Evolutionary conservation across 1,284 basidiomycete species (phyloP), one percentile per base, ranked within the genome.

Genomic region (Ustilago tritici): DNA sequence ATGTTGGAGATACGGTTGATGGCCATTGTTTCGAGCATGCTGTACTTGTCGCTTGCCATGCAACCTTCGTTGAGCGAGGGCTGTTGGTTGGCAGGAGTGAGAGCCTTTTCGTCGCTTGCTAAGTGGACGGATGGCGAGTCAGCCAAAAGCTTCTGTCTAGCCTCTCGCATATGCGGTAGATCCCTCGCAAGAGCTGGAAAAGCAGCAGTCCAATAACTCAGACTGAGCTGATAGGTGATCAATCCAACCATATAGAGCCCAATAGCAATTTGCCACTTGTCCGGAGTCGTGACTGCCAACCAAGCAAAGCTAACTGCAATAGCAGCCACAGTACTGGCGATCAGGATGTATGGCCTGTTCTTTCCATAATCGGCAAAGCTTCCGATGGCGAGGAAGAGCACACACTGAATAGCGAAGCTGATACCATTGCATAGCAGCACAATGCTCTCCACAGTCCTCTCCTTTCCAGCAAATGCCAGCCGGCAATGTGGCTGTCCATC

Each of bases 1-100:
- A 91, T 92, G 75, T 95, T 95, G 81, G 92, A 92, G 70, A 95
- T 92, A 61, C 92, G 88, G 81, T 93, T 95, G 88, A 93, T 92
- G 87, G 93, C 91, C 57, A 95, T 82, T 62, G 91, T 92, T 82
- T 94, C 93, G 80, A 93, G 92, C 5, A 82, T 80, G 81, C 93
- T 92, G 80, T 92, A 93, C 76, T 90, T 90, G 57, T 91, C 91
- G 3, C 87, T 84, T 0, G 88, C 82, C 56, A 66, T 78, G 14
- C 40, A 60, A 15, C 49, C 62, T 11, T 65, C n/a, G 3, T 53
- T 15, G 19, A 9, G 28, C 11, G 17, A n/a, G 7, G 49, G 31
- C 1, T 49, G 49, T 35, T 70, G 59, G 0, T 23, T 40, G 15
- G 65, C 32, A 56, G 56, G 76, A 70, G 65, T 60, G 75, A 69